Conservation (phyloP, 306 rosid species). For the Rosa chinensis region DNA sequence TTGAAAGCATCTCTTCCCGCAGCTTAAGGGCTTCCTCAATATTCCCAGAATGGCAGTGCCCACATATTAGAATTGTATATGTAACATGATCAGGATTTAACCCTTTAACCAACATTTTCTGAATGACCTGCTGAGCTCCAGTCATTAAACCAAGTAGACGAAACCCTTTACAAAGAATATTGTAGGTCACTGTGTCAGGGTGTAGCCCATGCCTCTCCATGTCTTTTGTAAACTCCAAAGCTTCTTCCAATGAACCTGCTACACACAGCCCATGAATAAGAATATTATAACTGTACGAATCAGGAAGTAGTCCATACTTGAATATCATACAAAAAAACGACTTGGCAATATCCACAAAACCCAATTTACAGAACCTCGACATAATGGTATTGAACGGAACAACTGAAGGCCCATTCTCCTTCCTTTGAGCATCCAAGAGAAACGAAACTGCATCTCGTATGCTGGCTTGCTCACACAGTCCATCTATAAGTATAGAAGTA, state of each 20-base stretch:
- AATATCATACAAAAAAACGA: constrained; percentile 48
- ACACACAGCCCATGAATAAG: constrained; percentile 57
- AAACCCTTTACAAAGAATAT: constrained; percentile 53
- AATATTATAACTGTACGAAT: constrained; percentile 58
- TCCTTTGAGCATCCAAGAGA: constrained; percentile 20
- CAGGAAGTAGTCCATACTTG: constrained; percentile 50
- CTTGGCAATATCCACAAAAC: constrained; percentile 43
- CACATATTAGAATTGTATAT: constrained; percentile 47
- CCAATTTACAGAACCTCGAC: constrained; percentile 46
- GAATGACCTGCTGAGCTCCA: constrained; percentile 42
- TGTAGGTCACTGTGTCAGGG: constrained; percentile 45
- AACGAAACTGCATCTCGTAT: constrained; percentile 46
- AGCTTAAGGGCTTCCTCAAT: constrained; percentile 47
- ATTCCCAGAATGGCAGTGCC: constrained; percentile 45
- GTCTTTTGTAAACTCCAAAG: constrained; percentile 41
- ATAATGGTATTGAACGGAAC: constrained; percentile 51
- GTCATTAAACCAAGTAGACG: constrained; percentile 47
- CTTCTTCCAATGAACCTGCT: constrained; percentile 61
- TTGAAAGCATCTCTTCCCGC: constrained; percentile 42
- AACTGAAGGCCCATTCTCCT: constrained; percentile 34
- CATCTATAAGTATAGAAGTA: constrained; percentile 43
- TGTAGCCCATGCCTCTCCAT: constrained; percentile 52
- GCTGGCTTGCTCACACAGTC: constrained; percentile 47
- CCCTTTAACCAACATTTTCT: constrained; percentile 45
- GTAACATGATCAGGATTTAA: constrained; percentile 43